Percentiles rank a stretch among this genome's conserved stretches.
These are phyloP conservation scores for Microbotryomycetes sp. DNA, from an alignment of 1,284 basidiomycete genomes.

Conservation along the genomic window DNA sequence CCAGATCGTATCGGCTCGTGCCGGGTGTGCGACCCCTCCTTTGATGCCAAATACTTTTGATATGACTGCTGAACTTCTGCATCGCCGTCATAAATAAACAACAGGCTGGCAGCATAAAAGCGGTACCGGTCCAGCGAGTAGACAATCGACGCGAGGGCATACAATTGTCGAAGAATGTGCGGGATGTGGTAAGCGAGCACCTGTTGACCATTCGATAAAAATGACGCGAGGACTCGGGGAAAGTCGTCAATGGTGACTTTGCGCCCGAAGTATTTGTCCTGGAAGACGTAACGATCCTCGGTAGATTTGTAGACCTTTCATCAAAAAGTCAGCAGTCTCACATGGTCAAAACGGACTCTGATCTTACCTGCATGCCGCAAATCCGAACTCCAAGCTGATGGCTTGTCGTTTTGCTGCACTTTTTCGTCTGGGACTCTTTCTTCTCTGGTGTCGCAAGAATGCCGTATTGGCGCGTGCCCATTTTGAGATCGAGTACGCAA, in stretches of 20 bases:
- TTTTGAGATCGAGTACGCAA: slow-evolving; percentile 96
- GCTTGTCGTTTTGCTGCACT: slow-evolving; percentile 94
- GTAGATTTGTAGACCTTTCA: slow-evolving; percentile 81
- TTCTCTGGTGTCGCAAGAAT: slow-evolving; percentile 87
- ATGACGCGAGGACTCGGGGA: slow-evolving; percentile 67
- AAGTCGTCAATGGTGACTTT: slow-evolving; percentile 83
- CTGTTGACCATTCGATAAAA: slow-evolving; percentile 75
- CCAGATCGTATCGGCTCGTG: background rate
- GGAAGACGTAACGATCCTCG: slow-evolving; percentile 74
- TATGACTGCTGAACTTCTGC: slow-evolving; percentile 57
- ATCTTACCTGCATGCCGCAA: slow-evolving; percentile 94
- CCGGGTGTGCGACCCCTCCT: background rate
- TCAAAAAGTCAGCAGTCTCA: background rate
- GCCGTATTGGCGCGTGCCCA: slow-evolving; percentile 98
- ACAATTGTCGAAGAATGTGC: slow-evolving; percentile 79
- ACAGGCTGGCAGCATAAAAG: slow-evolving; percentile 94
- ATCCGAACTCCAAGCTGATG: slow-evolving; percentile 82
- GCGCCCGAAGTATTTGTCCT: slow-evolving; percentile 95
- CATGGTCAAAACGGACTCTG: slow-evolving; percentile 1
- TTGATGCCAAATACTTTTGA: slow-evolving; percentile 14
- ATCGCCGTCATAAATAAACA: slow-evolving; percentile 98
- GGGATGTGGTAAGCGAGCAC: slow-evolving; percentile 90
- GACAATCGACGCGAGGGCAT: slow-evolving; percentile 86
- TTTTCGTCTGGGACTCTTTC: slow-evolving; percentile 96
- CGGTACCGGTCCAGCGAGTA: slow-evolving; percentile 81